A percentile compares a stretch with the other conserved stretches of the same genome.
These are phyloP conservation scores for Trichophyton benhamiae DNA, from an alignment of 2,329 filamentous ascomycete genomes.

Conservation along the genomic window DNA sequence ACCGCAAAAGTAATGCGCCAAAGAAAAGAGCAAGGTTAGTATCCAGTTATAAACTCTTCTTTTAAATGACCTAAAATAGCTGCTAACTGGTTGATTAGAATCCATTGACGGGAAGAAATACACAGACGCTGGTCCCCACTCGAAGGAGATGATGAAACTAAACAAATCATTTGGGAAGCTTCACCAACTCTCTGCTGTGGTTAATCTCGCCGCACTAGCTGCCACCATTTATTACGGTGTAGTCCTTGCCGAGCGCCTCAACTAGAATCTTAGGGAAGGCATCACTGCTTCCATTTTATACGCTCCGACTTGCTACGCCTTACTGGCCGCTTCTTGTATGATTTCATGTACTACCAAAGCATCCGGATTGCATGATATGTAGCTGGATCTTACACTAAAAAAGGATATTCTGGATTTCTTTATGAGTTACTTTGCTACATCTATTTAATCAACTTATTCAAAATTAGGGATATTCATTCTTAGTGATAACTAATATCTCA, in stretches of 20 bases:
- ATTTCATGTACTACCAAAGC: background rate
- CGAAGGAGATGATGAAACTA: constrained; percentile 66
- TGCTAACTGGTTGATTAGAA: constrained; percentile 37
- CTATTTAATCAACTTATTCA: too few relatives aligned
- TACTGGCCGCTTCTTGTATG: background rate
- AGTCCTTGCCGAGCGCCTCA: constrained; percentile 53
- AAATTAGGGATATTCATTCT: too few relatives aligned
- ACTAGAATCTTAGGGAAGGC: constrained; percentile 22
- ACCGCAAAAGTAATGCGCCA: constrained; percentile 63
- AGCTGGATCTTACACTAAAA: too few relatives aligned
- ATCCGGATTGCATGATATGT: too few relatives aligned
- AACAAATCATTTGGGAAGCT: constrained; percentile 68
- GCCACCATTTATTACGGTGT: constrained; percentile 67
- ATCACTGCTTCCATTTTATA: background rate
- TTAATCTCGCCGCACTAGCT: constrained; percentile 62
- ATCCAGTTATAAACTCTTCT: background rate
- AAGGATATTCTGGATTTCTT: too few relatives aligned
- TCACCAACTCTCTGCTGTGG: constrained; percentile 67
- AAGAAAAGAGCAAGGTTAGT: constrained; percentile 64
- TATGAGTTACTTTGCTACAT: too few relatives aligned
- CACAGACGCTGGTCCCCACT: constrained; percentile 67
- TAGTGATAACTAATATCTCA: too few relatives aligned
- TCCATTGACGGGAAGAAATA: constrained; percentile 80
- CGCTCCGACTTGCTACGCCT: background rate
- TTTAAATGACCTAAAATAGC: background rate